A percentile compares a stretch with the other conserved stretches of the same genome.
These are phyloP conservation scores for Saccharum hybrid DNA, from an alignment of 202 grass and related monocot species.

Conservation along the genomic window DNA sequence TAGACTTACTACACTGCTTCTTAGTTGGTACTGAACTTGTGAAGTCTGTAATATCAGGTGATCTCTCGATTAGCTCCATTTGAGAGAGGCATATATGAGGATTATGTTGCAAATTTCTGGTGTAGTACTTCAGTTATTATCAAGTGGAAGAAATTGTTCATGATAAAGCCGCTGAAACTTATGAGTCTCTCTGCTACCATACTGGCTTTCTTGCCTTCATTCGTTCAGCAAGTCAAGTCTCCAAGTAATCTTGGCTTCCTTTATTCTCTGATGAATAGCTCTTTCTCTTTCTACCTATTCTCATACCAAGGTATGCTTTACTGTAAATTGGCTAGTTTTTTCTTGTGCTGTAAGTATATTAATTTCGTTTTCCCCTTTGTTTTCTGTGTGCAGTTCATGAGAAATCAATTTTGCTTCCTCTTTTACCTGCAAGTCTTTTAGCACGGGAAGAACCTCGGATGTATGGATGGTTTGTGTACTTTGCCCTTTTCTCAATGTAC, in stretches of 20 bases:
- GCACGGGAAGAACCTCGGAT: conserved; percentile 71
- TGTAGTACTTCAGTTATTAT: conserved; percentile 89
- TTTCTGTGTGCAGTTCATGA: conserved; percentile 80
- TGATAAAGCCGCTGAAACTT: conserved; percentile 67
- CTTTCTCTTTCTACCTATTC: conserved; percentile 91
- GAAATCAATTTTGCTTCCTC: conserved; percentile 96
- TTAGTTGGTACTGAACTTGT: conserved; percentile 28
- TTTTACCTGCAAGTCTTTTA: conserved; percentile 92
- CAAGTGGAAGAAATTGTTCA: conserved; percentile 89
- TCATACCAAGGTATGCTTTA: conserved; percentile 84
- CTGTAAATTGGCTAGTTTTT: background rate
- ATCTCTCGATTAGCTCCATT: conserved; percentile 84
- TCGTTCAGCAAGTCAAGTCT: conserved; percentile 84
- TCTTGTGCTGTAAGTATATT: conserved; percentile 19
- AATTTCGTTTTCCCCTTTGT: conserved; percentile 17
- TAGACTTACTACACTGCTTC: background rate
- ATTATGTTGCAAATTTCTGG: conserved; percentile 99
- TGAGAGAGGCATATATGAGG: conserved; percentile 93
- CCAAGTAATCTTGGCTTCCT: conserved; percentile 88
- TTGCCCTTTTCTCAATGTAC: conserved; percentile 86
- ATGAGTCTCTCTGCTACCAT: conserved; percentile 73
- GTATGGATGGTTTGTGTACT: conserved; percentile 81
- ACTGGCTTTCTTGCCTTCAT: conserved; percentile 83
- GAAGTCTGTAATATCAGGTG: conserved; percentile 57
- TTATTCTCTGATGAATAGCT: conserved; percentile 80